Base-by-base conservation (phyloP, 306 rosid species). In the Quercus robur region DNA sequence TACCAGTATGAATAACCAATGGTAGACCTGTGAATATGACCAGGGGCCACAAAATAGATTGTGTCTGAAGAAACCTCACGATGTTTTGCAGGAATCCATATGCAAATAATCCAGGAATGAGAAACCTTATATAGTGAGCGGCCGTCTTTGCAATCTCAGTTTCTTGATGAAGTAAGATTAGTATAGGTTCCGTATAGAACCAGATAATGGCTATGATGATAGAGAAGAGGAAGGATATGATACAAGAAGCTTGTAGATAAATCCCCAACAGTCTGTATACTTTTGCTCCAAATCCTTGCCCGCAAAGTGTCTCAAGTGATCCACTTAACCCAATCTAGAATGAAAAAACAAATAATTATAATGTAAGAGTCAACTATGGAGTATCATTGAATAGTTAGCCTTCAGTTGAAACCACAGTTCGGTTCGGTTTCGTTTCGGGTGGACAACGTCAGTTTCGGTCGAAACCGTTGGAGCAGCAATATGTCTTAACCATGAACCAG, bases 261-360 rank as follows among this genome's bases (percentile, higher is more conserved):
- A 91, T 80, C 82, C 98, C 98, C 83, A 94, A 35, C 80, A 64
- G 51, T 61, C 88, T 82, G 85, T 88, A 92, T 35, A 71, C 79
- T 74, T 85, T 72, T 61, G 97, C 91, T 0, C 97, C 98, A 85
- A 83, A 92, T 62, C 88, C 94, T 85, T 94, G 97, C 52, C 97
- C 98, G 18, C 98, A 94, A 0, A 92, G 89, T 41, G 97, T 94
- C 86, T 94, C 97, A 15, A 94, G 84, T 56, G 97, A 90, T 70
- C 98, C 98, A 80, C 97, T 94, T 70, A 88, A 85, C 13, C 97
- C 98, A 73, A 89, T 78, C 97, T 94, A 64, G 4, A 71, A 82
- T 76, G 73, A 51, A 17, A 75, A 49, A 19, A 62, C 70, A 41
- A 46, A 57, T 19, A 54, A 66, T 61, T 49, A 10, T 49, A 41